These are phyloP conservation scores for Aschersonia sp. DNA, from an alignment of 2,329 filamentous ascomycete species.

Conservation along the genomic window DNA sequence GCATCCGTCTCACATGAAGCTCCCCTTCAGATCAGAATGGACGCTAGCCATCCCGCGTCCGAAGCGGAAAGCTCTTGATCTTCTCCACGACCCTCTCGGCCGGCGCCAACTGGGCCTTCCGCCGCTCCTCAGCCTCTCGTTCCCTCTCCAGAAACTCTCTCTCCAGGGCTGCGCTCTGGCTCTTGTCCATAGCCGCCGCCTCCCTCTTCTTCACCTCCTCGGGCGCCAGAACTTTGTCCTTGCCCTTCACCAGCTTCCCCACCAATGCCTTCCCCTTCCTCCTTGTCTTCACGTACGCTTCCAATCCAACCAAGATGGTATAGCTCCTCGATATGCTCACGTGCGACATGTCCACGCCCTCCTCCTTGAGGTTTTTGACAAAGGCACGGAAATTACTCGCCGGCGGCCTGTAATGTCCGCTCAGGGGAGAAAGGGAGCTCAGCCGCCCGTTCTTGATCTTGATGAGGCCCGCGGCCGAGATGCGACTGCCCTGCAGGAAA, in stretches of 20 bases:
- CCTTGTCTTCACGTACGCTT: conserved; percentile 61
- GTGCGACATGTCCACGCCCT: conserved; percentile 64
- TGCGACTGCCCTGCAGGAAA: conserved; percentile 71
- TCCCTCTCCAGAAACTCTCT: conserved; percentile 26
- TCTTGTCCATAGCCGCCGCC: conserved; percentile 45
- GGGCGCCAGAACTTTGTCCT: conserved; percentile 46
- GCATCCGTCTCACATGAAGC: no score
- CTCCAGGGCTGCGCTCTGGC: conserved; percentile 41
- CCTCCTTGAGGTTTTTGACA: conserved; percentile 54
- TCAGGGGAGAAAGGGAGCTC: conserved; percentile 54
- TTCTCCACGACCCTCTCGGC: conserved; percentile 23
- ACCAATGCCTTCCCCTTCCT: conserved; percentile 43
- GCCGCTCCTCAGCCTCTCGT: conserved; percentile 14
- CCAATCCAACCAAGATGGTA: conserved; percentile 67
- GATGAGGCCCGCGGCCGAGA: conserved; percentile 71
- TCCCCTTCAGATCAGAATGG: not conserved
- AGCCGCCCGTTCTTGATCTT: conserved; percentile 72
- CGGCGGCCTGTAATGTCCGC: conserved; percentile 76
- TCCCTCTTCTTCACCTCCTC: conserved; percentile 42
- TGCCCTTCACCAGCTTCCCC: conserved; percentile 33
- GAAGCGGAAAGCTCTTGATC: conserved; percentile 18
- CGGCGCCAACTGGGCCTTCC: conserved; percentile 22
- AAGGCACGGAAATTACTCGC: conserved; percentile 74
- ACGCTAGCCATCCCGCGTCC: conserved; percentile 5
- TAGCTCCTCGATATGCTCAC: conserved; percentile 74